These are phyloP conservation scores for Coccinonectria pachysandricola DNA, from an alignment of 2,329 filamentous ascomycete species.

Conservation along the genomic window DNA sequence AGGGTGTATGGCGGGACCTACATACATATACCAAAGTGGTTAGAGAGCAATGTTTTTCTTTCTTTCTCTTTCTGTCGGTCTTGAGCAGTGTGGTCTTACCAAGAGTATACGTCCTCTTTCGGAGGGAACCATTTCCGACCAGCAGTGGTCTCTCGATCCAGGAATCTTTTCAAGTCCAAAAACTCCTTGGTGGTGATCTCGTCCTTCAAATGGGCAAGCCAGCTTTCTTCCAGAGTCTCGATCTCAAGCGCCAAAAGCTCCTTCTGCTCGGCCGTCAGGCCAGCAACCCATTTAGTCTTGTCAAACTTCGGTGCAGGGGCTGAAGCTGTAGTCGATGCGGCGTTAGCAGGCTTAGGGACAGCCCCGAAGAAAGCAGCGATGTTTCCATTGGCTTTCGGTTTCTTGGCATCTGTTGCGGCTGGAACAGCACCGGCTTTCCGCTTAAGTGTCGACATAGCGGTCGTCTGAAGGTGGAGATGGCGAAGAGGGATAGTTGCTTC, in stretches of 20 bases:
- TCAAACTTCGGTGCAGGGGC: slow-evolving; percentile 53
- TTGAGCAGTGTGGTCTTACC: slow-evolving; percentile 49
- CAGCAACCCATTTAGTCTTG: slow-evolving; percentile 81
- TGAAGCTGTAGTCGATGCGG: slow-evolving; percentile 16
- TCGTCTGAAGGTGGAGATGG: slow-evolving; percentile 11
- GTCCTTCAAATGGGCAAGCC: slow-evolving; percentile 81
- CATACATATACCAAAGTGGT: slow-evolving; percentile 4
- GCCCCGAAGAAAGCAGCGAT: slow-evolving; percentile 85
- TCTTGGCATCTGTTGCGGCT: slow-evolving; percentile 48
- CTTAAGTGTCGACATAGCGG: slow-evolving; percentile 49
- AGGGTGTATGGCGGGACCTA: slow-evolving; percentile 89
- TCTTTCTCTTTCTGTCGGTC: too few relatives aligned
- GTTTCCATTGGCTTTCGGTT: slow-evolving; percentile 61
- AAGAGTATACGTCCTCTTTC: slow-evolving; percentile 82
- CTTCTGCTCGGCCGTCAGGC: slow-evolving; percentile 71
- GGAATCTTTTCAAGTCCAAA: slow-evolving; percentile 75
- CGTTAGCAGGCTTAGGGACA: slow-evolving; percentile 41
- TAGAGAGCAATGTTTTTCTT: too few relatives aligned
- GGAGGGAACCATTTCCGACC: slow-evolving; percentile 82
- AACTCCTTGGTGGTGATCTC: slow-evolving; percentile 74
- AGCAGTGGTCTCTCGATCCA: slow-evolving; percentile 63
- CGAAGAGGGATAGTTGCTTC: too few relatives aligned
- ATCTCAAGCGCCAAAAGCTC: slow-evolving; percentile 81
- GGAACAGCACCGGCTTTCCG: slow-evolving; percentile 48
- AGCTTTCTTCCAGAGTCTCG: slow-evolving; percentile 81